phyloP scores from a whole-genome alignment of 352 stramenopile species.

The Phytopythium montanum region DNA sequence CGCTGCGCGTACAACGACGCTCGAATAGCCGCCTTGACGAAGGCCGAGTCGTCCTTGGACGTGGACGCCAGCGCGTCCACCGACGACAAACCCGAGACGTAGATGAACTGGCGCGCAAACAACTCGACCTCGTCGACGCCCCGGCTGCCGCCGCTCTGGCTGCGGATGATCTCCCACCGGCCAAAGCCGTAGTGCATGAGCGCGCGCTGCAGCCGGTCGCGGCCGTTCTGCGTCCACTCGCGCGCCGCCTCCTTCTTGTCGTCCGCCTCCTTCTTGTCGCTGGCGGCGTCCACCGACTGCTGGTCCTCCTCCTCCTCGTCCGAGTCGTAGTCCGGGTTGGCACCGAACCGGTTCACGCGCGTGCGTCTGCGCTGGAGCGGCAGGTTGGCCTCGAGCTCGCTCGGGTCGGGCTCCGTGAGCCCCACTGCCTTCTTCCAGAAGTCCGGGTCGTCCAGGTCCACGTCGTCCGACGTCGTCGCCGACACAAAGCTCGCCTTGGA shows the following conservation, averaged over 20 bases:
- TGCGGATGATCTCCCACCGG: slow-evolving; percentile 87
- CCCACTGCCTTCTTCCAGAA: slow-evolving; percentile 99
- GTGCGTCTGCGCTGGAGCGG: slow-evolving; percentile 84
- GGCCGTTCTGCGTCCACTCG: slow-evolving; percentile 86
- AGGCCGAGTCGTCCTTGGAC: slow-evolving; percentile 78
- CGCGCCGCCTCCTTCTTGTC: slow-evolving; percentile 54
- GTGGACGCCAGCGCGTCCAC: slow-evolving; percentile 37
- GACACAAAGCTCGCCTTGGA: slow-evolving; percentile 93
- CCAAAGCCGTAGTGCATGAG: slow-evolving; percentile 88
- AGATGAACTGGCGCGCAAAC: slow-evolving; percentile 87
- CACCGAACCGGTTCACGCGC: slow-evolving; percentile 79
- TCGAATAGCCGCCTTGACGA: slow-evolving; percentile 79
- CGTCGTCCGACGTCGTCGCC: slow-evolving; percentile 86
- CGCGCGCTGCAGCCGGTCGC: slow-evolving; percentile 77
- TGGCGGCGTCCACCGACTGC: slow-evolving; percentile 38
- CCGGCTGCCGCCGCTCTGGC: slow-evolving; percentile 82
- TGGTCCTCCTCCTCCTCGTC: slow-evolving; percentile 47
- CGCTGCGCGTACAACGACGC: slow-evolving; percentile 57
- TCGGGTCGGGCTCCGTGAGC: slow-evolving; percentile 63
- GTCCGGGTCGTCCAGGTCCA: slow-evolving; percentile 98
- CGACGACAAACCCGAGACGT: slow-evolving; percentile 77
- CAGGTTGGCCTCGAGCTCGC: slow-evolving; percentile 54
- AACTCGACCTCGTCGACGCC: slow-evolving; percentile 78
- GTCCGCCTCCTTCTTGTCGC: slow-evolving; percentile 35
- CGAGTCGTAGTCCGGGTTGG: slow-evolving; percentile 47